phyloP scores from a whole-genome alignment of 2,329 filamentous ascomycete species.

The Nemania diffusa region DNA sequence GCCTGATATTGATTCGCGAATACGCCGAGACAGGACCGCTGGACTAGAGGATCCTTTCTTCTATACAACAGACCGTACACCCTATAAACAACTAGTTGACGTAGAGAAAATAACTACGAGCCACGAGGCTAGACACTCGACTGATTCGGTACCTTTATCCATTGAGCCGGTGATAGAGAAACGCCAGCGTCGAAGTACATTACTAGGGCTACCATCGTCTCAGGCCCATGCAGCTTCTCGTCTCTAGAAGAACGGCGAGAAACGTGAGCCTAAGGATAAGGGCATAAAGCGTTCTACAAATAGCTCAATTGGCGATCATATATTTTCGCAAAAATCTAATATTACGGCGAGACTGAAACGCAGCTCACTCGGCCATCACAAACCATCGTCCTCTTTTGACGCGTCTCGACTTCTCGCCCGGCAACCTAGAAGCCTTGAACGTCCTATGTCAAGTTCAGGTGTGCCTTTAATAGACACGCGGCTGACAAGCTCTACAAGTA shows the following conservation, averaged over 20 bases:
- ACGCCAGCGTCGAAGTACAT: constrained; percentile 43
- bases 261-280: constrained; percentile 34
- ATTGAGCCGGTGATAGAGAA: constrained; percentile 37
- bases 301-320: constrained; percentile 40
- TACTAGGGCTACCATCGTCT: constrained; percentile 39
- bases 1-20: constrained; percentile 36
- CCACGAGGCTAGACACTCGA: constrained; percentile 19
- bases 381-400: constrained; percentile 43
- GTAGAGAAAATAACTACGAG: constrained; percentile 24
- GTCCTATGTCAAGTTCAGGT: constrained; percentile 46
- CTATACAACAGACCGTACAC: constrained; percentile 41
- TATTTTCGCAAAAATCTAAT: constrained; percentile 37
- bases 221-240: constrained; percentile 38
- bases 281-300: constrained; percentile 30
- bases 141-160: constrained; percentile 19
- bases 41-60: constrained; percentile 46
- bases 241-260: constrained; percentile 43
- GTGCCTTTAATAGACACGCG: constrained; percentile 41
- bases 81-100: constrained; percentile 35
- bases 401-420: constrained; percentile 37
- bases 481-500: constrained; percentile 27
- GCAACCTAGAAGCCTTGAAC: constrained; percentile 31
- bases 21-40: constrained; percentile 34
- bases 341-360: constrained; percentile 43
- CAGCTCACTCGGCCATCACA: constrained; percentile 45